Conservation (phyloP, 2,329 filamentous ascomycete genomes). For the Apiospora sp. region DNA sequence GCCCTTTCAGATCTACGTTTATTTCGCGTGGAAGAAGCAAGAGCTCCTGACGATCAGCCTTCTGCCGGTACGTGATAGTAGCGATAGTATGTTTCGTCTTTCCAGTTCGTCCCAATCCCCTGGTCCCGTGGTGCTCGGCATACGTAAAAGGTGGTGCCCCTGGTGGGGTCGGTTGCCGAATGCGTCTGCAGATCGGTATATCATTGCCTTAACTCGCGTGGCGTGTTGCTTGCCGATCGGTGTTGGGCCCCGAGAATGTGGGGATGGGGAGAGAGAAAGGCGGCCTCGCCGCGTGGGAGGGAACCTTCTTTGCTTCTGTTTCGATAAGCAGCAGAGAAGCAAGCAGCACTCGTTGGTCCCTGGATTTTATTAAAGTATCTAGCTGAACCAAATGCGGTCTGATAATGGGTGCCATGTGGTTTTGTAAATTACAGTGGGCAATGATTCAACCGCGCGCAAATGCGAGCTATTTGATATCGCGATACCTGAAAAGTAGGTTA, state of each 20-base stretch:
- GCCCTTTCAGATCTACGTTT: not conserved
- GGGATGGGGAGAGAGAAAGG: not conserved
- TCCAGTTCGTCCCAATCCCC: slow-evolving; percentile 11
- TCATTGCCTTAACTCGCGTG: slow-evolving; percentile 5
- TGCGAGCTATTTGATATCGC: not conserved
- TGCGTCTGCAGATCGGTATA: slow-evolving; percentile 10
- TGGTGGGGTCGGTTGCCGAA: not conserved
- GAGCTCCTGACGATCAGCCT: slow-evolving; percentile 18
- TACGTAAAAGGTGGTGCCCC: not conserved
- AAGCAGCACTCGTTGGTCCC: slow-evolving; percentile 7
- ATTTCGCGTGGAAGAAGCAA: slow-evolving; percentile 6
- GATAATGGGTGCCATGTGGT: not conserved
- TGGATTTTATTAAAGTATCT: not conserved
- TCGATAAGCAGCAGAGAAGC: not conserved
- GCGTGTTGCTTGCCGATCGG: not conserved
- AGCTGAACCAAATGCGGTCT: not conserved
- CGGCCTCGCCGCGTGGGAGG: not conserved
- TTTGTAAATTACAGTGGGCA: not conserved
- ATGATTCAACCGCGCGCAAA: not conserved
- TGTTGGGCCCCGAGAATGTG: slow-evolving; percentile 16
- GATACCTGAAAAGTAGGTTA: not conserved
- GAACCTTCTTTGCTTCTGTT: not conserved
- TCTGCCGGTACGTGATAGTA: not conserved
- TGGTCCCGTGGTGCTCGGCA: not conserved
- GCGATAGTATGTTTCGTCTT: not conserved